Conservation (phyloP, 192 early-diverging fungal genomes). For the Pilobolus umbonatus region DNA sequence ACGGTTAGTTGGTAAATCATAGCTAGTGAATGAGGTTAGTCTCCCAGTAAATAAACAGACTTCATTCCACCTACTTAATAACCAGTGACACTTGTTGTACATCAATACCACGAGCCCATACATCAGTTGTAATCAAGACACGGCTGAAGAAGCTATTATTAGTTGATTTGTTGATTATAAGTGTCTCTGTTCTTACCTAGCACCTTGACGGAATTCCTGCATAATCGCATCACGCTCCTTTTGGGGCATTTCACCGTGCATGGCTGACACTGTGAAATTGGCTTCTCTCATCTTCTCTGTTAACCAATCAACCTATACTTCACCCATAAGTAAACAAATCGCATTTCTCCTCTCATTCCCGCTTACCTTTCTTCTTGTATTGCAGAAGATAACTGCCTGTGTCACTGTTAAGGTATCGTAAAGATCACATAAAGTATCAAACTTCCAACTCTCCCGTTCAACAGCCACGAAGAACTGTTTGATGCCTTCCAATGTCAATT, state of each 20-base stretch:
- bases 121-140: slow-evolving; percentile 96
- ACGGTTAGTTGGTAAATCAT: slow-evolving; percentile 93
- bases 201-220: slow-evolving; percentile 92
- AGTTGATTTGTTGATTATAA: slow-evolving; percentile 12
- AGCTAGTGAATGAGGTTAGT: slow-evolving; percentile 43
- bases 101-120: slow-evolving; percentile 99
- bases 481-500: slow-evolving; percentile 97
- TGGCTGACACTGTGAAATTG: slow-evolving; percentile 97
- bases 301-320: slow-evolving; percentile 83
- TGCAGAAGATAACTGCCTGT: slow-evolving; percentile 99
- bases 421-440: slow-evolving; percentile 95
- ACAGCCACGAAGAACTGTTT: slow-evolving; percentile 99
- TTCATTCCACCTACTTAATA: slow-evolving; percentile 44
- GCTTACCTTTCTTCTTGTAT: slow-evolving; percentile 83
- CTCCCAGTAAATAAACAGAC: neutral
- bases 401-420: slow-evolving; percentile 97
- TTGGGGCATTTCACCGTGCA: slow-evolving; percentile 99
- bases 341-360: neutral
- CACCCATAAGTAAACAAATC: neutral
- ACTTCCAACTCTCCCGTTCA: slow-evolving; percentile 97
- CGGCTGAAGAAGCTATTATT: slow-evolving; percentile 59
- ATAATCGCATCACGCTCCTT: slow-evolving; percentile 97
- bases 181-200: slow-evolving; percentile 50
- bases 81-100: slow-evolving; percentile 99
- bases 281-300: slow-evolving; percentile 92